Conservation (phyloP, 2,329 filamentous ascomycete species). For the Colletotrichum sp. region DNA sequence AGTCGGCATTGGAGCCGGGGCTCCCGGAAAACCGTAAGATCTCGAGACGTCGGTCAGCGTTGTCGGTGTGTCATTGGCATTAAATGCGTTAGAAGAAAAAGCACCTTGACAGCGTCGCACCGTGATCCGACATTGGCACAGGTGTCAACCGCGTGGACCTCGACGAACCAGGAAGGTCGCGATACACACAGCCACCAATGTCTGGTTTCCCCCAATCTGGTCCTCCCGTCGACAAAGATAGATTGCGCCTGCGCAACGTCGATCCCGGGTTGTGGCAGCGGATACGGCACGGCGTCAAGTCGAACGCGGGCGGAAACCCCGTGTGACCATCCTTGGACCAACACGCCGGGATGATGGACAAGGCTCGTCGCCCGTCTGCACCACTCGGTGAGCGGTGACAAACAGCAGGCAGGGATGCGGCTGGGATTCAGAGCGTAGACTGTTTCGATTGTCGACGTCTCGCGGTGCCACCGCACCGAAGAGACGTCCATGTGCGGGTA, state of each 20-base stretch:
- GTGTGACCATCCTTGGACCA: conserved; percentile 11
- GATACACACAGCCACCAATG: not conserved
- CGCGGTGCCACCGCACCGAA: not conserved
- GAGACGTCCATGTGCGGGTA: not conserved
- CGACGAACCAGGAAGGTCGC: not conserved
- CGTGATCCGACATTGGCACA: not conserved
- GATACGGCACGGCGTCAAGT: not conserved
- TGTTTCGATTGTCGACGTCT: not conserved
- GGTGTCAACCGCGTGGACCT: not conserved
- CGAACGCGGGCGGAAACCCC: not conserved
- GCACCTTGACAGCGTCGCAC: not conserved
- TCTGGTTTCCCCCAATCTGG: not conserved
- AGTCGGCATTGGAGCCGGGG: not conserved
- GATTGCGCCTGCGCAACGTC: not conserved
- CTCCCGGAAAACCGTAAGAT: not conserved
- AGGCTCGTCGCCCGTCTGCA: not conserved
- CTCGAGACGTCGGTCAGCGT: not conserved
- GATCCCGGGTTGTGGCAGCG: conserved; percentile 2
- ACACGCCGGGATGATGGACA: not conserved
- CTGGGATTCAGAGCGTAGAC: not conserved
- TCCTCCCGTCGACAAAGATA: not conserved
- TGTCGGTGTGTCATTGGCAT: not conserved
- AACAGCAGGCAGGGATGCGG: not conserved
- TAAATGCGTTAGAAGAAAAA: not conserved
- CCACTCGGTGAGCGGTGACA: not conserved